These are phyloP conservation scores for Rhizopogon vesiculosus DNA, from an alignment of 768 basidiomycete species.

Conservation along the genomic window DNA sequence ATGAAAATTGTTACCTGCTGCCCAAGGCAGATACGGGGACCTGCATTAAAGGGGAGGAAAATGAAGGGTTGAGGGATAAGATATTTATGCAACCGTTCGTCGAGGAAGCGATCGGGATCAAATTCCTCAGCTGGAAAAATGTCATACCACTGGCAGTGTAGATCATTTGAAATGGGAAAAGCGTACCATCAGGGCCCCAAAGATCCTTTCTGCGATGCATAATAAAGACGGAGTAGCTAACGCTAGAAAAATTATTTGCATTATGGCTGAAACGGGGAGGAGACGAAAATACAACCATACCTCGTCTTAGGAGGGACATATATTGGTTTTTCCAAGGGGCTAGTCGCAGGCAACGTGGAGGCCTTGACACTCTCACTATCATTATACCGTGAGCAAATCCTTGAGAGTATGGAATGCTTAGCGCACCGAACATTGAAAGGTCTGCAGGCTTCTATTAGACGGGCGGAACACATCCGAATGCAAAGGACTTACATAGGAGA, in stretches of 20 bases:
- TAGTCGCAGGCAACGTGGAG: slow-evolving; percentile 38
- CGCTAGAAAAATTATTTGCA: too few species aligned
- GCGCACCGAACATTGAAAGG: slow-evolving; percentile 47
- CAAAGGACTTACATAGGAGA: slow-evolving; percentile 33
- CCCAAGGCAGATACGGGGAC: slow-evolving; percentile 32
- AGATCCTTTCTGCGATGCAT: slow-evolving; percentile 33
- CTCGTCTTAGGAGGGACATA: slow-evolving; percentile 37
- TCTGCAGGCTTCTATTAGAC: slow-evolving; percentile 8
- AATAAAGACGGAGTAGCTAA: slow-evolving; percentile 19
- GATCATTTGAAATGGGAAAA: background rate
- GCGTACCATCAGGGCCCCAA: slow-evolving; percentile 31
- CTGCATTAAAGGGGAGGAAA: slow-evolving; percentile 39
- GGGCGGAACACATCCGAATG: background rate
- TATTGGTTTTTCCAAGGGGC: slow-evolving; percentile 15
- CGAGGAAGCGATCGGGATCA: slow-evolving; percentile 37
- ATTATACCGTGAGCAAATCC: background rate
- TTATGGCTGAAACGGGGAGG: too few species aligned
- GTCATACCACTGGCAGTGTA: background rate
- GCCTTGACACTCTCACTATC: slow-evolving; percentile 42
- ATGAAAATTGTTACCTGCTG: slow-evolving; percentile 25
- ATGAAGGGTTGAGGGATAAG: slow-evolving; percentile 34
- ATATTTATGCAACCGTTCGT: slow-evolving; percentile 29
- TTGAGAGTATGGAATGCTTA: background rate
- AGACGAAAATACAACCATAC: slow-evolving; percentile 6
- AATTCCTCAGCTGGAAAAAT: slow-evolving; percentile 20